Percentiles rank a stretch among this genome's conserved stretches.
phyloP scores from a whole-genome alignment of 768 basidiomycete species.

The Russula compacta region DNA sequence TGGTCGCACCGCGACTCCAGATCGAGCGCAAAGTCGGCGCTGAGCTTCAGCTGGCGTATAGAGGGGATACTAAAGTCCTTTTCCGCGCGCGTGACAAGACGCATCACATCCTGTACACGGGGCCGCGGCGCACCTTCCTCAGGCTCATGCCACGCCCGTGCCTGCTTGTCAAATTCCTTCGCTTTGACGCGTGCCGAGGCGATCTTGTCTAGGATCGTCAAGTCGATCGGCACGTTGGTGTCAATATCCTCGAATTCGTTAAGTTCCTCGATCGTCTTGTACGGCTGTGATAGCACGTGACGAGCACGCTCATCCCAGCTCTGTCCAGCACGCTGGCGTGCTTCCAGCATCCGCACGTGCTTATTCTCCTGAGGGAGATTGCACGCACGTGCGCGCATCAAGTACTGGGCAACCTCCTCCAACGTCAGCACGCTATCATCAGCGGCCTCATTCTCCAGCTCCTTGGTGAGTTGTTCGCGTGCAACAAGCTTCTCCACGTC shows the following conservation, averaged over 20 bases:
- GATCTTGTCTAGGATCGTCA: conserved; percentile 55
- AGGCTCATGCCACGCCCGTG: conserved; percentile 56
- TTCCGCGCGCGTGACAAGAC: conserved; percentile 60
- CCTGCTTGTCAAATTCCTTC: conserved; percentile 72
- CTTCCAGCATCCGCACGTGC: conserved; percentile 53
- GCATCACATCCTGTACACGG: conserved; percentile 57
- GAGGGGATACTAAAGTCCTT: conserved; percentile 68
- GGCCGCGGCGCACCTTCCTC: conserved; percentile 49
- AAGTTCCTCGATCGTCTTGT: conserved; percentile 69
- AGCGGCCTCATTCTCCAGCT: conserved; percentile 57
- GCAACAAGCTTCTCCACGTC: conserved; percentile 76
- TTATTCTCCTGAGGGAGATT: conserved; percentile 56
- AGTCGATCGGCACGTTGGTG: conserved; percentile 59
- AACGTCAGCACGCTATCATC: conserved; percentile 63
- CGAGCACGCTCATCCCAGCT: conserved; percentile 72
- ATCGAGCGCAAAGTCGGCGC: conserved; percentile 68
- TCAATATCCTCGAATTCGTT: conserved; percentile 63
- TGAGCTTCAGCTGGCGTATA: conserved; percentile 55
- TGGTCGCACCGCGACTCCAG: conserved; percentile 69
- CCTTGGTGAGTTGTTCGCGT: conserved; percentile 65
- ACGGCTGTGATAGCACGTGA: conserved; percentile 52
- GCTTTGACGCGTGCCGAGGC: conserved; percentile 58
- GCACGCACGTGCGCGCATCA: conserved; percentile 62
- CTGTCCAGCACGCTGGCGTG: conserved; percentile 56
- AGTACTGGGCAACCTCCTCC: conserved; percentile 66